Base-by-base conservation (phyloP, 345 rosid genomes). In the Populus ilicifolia region DNA sequence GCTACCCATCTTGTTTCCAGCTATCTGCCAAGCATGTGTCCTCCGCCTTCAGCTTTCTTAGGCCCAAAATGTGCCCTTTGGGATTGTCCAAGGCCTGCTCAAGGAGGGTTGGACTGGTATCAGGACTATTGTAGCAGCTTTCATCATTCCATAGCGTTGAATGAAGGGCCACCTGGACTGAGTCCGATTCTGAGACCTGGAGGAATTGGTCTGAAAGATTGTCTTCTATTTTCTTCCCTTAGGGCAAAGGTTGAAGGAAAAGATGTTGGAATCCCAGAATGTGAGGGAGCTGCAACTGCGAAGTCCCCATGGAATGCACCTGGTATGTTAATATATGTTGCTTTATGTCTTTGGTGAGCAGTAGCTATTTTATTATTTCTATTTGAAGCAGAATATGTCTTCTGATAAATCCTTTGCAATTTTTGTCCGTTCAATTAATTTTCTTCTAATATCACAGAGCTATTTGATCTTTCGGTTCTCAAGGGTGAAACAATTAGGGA, bases 281-380 rank as follows among this genome's bases (percentile, higher is more conserved):
- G 99, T n/a, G 97, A 92, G 84, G 99, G 99, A 84, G 99, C 98
- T 85, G 99, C 97, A 30, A 94, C 98, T 78, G 90, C 99, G 1
- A 96, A 92, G 81, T 96, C 98, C 73, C 99, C 99, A 50, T 96
- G 97, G 99, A 96, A 96, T 84, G 99, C 99, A 56, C 96, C 99
- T 29, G 98, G 98, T 94, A 80, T 78, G 88, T 71, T 70, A 30
- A 18, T 69, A 72, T 12, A 62, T 61, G 44, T 73, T 82, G 73
- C 70, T 74, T 73, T 64, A 30, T 25, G 29, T 38, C 61, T 75
- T 56, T 59, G 71, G 64, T 1, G 12, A 59, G 64, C 64, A 59
- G 29, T 59, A 59, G 64, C 64, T 4, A 59, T 59, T 59, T 43
- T 59, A 23, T 59, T 59, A 59, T 10, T 10, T 36, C 17, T 14